phyloP scores from a whole-genome alignment of 257 asterid species.

The Hygrophila difformis region DNA sequence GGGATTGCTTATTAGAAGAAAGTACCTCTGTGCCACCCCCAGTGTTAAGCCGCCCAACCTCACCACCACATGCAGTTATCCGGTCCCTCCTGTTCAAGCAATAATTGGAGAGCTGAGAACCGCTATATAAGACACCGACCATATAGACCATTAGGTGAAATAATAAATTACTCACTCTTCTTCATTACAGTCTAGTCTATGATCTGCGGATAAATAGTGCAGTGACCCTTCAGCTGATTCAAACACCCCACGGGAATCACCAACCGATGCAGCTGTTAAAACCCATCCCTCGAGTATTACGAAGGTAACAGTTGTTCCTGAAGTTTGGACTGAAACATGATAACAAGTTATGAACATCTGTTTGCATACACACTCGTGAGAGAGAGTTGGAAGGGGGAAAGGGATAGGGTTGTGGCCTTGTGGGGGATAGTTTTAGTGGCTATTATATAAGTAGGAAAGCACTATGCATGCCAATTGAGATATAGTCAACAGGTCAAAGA shows the following conservation, averaged over 20 bases:
- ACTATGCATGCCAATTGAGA: slow-evolving; percentile 8
- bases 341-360: slow-evolving; percentile 20
- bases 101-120: slow-evolving; percentile 15
- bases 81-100: slow-evolving; percentile 73
- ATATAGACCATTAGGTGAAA: slow-evolving; percentile 1
- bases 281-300: slow-evolving; percentile 95
- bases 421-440: no score
- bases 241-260: slow-evolving; percentile 91
- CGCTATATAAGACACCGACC: neutral
- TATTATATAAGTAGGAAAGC: no score
- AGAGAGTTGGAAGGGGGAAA: slow-evolving; percentile 6
- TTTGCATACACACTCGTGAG: slow-evolving; percentile 1
- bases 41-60: slow-evolving; percentile 93
- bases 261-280: slow-evolving; percentile 92
- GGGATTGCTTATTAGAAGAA: slow-evolving; percentile 11
- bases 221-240: slow-evolving; percentile 90
- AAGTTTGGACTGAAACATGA: slow-evolving; percentile 60
- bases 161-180: slow-evolving; percentile 68
- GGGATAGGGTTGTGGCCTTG: no score
- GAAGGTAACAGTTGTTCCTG: slow-evolving; percentile 96
- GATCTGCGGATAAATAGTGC: slow-evolving; percentile 88
- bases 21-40: slow-evolving; percentile 97
- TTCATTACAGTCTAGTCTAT: slow-evolving; percentile 87
- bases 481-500: neutral
- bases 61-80: slow-evolving; percentile 87